Conservation (phyloP, 2,329 filamentous ascomycete genomes). For the Simplicillium aogashimaense region DNA sequence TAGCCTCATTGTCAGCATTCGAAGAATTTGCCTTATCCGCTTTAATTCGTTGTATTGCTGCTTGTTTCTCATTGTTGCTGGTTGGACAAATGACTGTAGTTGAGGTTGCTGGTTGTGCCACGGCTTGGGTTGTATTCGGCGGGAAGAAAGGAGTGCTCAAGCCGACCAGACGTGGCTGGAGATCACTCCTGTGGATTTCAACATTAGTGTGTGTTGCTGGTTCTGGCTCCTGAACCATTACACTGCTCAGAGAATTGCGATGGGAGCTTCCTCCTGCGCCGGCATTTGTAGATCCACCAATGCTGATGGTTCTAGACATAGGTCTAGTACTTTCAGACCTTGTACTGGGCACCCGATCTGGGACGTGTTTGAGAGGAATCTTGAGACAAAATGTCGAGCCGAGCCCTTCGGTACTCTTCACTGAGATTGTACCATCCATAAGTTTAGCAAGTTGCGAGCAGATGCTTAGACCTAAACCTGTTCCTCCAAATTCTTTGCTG, state of each 20-base stretch:
- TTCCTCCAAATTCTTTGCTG: constrained; percentile 84
- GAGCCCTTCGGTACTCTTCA: constrained; percentile 61
- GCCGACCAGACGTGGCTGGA: constrained; percentile 71
- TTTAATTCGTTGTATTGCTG: constrained; percentile 54
- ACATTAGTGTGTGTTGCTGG: constrained; percentile 19
- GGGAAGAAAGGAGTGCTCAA: constrained; percentile 76
- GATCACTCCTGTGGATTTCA: constrained; percentile 31
- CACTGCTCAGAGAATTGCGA: constrained; percentile 3
- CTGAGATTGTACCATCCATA: constrained; percentile 68
- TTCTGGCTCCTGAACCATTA: constrained; percentile 2
- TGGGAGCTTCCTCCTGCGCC: background rate
- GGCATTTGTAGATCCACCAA: constrained; percentile 15
- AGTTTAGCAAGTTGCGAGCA: constrained; percentile 75
- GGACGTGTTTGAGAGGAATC: constrained; percentile 70
- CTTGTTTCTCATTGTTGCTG: constrained; percentile 45
- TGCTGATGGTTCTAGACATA: constrained; percentile 36
- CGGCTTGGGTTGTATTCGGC: constrained; percentile 20
- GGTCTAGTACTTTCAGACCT: constrained; percentile 14
- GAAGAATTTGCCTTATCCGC: constrained; percentile 49
- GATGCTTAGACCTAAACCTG: constrained; percentile 79
- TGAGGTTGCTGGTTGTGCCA: background rate
- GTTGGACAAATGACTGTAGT: constrained; percentile 11
- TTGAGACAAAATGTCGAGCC: constrained; percentile 77
- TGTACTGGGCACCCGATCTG: constrained; percentile 42
- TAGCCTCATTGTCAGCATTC: constrained; percentile 42